Evolutionary conservation across 192 early-diverging fungal species (phyloP).

Genomic region (Rhizophagus clarus): DNA sequence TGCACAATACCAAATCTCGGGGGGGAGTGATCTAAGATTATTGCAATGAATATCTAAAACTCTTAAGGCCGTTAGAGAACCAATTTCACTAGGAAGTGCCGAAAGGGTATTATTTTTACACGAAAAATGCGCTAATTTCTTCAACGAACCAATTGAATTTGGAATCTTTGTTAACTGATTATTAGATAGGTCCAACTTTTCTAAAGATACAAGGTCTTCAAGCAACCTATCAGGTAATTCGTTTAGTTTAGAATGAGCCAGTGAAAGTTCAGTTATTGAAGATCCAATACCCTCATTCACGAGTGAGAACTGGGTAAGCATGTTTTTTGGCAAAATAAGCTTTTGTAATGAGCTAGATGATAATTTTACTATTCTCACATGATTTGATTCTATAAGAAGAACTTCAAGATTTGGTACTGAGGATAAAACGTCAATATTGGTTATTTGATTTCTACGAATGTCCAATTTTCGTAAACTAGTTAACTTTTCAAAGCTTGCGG

Average conservation of each 20-base stretch:
- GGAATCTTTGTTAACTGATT: conserved; percentile 76
- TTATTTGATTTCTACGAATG: conserved; percentile 78
- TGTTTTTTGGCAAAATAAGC: conserved; percentile 67
- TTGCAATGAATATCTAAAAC: conserved; percentile 77
- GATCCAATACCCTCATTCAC: conserved; percentile 41
- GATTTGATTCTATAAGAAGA: conserved; percentile 73
- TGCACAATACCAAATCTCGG: conserved; percentile 77
- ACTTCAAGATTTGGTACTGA: conserved; percentile 60
- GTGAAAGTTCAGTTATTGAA: conserved; percentile 49
- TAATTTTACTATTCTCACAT: conserved; percentile 63
- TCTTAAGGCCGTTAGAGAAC: conserved; percentile 59
- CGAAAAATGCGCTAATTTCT: conserved; percentile 56
- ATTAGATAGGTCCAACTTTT: conserved; percentile 64
- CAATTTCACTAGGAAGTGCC: conserved; percentile 69
- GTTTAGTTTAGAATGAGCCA: conserved; percentile 72
- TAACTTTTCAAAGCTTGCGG: conserved; percentile 60
- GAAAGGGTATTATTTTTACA: conserved; percentile 72
- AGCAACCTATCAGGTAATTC: conserved; percentile 65
- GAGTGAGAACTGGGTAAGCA: conserved; percentile 69
- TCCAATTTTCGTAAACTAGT: conserved; percentile 71
- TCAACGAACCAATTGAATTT: conserved; percentile 56
- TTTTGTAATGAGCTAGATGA: conserved; percentile 57
- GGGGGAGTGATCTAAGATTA: conserved; percentile 69
- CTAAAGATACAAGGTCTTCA: conserved; percentile 55
- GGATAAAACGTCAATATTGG: conserved; percentile 62